Conservation (phyloP, 345 rosid species). For the Gossypium stocksii region DNA sequence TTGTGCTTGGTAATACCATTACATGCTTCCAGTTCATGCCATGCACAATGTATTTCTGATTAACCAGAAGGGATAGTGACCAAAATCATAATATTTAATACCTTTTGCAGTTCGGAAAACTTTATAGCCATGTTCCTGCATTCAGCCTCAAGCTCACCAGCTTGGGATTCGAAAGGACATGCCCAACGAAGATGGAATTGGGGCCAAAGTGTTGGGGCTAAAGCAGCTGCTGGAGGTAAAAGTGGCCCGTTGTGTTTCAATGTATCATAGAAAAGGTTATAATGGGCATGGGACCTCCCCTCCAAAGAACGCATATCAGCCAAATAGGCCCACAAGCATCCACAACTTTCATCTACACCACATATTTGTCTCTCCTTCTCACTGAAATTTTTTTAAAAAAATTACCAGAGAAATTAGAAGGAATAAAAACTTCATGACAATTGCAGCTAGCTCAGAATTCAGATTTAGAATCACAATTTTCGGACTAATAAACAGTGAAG, state of each 20-base stretch:
- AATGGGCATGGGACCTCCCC: conserved; percentile 66
- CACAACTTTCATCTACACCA: conserved; percentile 62
- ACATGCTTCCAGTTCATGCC: background rate
- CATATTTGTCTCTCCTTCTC: conserved; percentile 83
- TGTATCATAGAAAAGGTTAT: conserved; percentile 74
- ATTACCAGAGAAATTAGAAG: background rate
- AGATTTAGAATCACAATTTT: background rate
- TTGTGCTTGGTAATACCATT: background rate
- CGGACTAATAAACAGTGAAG: background rate
- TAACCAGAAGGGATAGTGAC: background rate
- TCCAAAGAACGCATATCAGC: conserved; percentile 59
- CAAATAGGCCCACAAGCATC: conserved; percentile 89
- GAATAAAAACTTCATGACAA: background rate
- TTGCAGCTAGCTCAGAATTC: background rate
- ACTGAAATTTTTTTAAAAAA: conserved; percentile 36
- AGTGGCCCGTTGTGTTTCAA: conserved; percentile 49
- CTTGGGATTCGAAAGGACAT: conserved; percentile 75
- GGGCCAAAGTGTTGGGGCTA: conserved; percentile 97
- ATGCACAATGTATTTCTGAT: background rate
- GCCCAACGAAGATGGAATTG: conserved; percentile 99
- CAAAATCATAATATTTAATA: conserved; percentile 21
- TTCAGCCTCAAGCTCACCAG: conserved; percentile 66
- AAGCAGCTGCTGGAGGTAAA: conserved; percentile 93
- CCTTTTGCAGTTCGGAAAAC: conserved; percentile 71
- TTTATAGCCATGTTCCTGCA: conserved; percentile 60